These are phyloP conservation scores for Tolypocladium inflatum DNA, from an alignment of 2,329 filamentous ascomycete genomes.

Conservation along the genomic window DNA sequence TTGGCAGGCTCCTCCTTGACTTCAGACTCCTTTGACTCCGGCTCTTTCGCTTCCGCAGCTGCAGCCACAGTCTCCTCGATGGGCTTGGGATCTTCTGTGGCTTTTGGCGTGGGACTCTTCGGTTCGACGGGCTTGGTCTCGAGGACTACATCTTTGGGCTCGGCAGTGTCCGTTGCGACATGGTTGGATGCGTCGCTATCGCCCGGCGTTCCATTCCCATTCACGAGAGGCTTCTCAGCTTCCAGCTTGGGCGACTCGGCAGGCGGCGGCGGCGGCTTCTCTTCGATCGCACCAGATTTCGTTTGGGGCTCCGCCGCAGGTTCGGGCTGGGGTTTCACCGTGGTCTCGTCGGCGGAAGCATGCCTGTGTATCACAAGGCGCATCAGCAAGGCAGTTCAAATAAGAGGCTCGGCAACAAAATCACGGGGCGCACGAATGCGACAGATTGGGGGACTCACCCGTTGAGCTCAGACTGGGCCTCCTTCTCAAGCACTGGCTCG, in stretches of 20 bases:
- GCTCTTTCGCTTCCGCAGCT: not conserved
- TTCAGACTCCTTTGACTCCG: not conserved
- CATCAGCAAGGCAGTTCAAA: slow-evolving; percentile 12
- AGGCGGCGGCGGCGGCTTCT: not conserved
- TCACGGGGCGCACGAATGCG: not conserved
- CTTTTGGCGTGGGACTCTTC: not conserved
- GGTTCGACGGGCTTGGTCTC: not conserved
- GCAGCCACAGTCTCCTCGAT: not conserved
- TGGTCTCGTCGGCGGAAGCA: slow-evolving; percentile 1
- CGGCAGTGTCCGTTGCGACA: not conserved
- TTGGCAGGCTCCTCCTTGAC: not conserved
- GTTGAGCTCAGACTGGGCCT: slow-evolving; percentile 23
- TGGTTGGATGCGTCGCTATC: slow-evolving; percentile 1
- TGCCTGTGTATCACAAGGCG: slow-evolving; percentile 4
- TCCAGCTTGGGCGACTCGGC: slow-evolving; percentile 1
- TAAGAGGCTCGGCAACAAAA: not conserved
- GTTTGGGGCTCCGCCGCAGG: slow-evolving; percentile 4
- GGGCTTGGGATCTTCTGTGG: not conserved
- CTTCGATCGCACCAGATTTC: slow-evolving; percentile 1
- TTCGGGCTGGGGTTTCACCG: slow-evolving; percentile 6
- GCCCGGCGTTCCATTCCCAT: slow-evolving; percentile 7
- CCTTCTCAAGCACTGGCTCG: slow-evolving; percentile 16
- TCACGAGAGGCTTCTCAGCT: slow-evolving; percentile 7
- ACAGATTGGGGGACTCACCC: slow-evolving; percentile 22
- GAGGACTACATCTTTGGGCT: not conserved